phyloP scores from a whole-genome alignment of 192 early-diverging fungal genomes.

The Mycoemilia scoparia region DNA sequence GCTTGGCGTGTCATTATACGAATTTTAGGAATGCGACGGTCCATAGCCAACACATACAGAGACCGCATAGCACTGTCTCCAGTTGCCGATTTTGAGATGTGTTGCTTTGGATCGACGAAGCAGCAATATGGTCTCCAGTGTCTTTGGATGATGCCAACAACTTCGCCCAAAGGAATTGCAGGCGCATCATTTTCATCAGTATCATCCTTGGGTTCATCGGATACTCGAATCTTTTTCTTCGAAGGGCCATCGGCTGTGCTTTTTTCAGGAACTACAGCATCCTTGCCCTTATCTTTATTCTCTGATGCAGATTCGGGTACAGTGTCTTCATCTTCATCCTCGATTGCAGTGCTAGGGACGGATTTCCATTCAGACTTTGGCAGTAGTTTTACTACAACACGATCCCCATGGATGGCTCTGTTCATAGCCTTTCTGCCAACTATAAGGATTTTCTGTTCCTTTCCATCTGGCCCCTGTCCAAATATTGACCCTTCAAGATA shows the following conservation, averaged over 20 bases:
- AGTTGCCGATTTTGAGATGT: conserved; percentile 33
- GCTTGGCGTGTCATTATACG: conserved; percentile 83
- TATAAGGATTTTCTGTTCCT: conserved; percentile 56
- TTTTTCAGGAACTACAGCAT: conserved; percentile 5
- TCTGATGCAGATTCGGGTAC: conserved; percentile 11
- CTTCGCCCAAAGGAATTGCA: conserved; percentile 60
- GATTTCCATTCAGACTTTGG: conserved; percentile 73
- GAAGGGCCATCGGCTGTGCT: conserved; percentile 2
- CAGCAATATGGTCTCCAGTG: conserved; percentile 93
- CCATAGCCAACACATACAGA: conserved; percentile 75
- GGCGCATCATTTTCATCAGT: conserved; percentile 4
- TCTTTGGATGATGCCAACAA: conserved; percentile 86
- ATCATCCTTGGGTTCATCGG: conserved; percentile 3
- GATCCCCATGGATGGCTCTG: conserved; percentile 81
- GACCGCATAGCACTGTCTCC: conserved; percentile 29
- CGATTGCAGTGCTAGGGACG: conserved; percentile 44
- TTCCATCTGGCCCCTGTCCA: conserved; percentile 50
- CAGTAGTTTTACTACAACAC: conserved; percentile 70
- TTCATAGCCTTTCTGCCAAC: conserved; percentile 72
- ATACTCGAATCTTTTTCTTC: conserved; percentile 13
- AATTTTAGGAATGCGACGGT: conserved; percentile 86
- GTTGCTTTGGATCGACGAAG: conserved; percentile 62
- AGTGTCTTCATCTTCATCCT: conserved; percentile 50
- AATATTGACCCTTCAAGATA: conserved; percentile 69
- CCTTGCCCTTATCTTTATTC: neutral